Evolutionary conservation across 148 eudicot genomes (phyloP).

Genomic region (Amaranthus palmeri): DNA sequence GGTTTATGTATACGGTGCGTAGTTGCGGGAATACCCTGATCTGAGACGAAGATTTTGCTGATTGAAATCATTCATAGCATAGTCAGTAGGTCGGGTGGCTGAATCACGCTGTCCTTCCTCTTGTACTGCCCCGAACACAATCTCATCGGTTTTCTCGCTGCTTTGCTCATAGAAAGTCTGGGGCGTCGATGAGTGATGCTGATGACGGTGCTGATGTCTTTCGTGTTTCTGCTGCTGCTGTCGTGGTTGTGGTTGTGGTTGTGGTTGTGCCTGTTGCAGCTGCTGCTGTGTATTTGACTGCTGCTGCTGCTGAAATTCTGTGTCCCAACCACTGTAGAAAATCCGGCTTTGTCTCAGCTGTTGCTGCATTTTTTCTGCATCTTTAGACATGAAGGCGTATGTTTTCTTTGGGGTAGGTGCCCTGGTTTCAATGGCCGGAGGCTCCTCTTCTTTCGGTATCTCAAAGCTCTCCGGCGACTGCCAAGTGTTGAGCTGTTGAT

Average conservation of each 20-base stretch:
- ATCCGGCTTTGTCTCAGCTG: constrained; percentile 65
- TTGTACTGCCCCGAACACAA: constrained; percentile 90
- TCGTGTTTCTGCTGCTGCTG: constrained; percentile 29
- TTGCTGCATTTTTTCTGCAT: constrained; percentile 74
- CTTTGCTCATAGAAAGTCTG: constrained; percentile 87
- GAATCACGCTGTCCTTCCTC: constrained; percentile 45
- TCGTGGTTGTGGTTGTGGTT: too few relatives aligned
- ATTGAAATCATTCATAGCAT: constrained; percentile 39
- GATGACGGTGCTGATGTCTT: constrained; percentile 58
- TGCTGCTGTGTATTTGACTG: too few relatives aligned
- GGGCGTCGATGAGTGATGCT: constrained; percentile 52
- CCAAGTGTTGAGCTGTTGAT: constrained; percentile 49
- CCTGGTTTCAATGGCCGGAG: constrained; percentile 77
- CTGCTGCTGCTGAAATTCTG: constrained; percentile 33
- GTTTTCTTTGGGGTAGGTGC: constrained; percentile 81
- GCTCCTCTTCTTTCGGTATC: constrained; percentile 79
- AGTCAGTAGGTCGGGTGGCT: constrained; percentile 62
- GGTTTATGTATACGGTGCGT: constrained; percentile 27
- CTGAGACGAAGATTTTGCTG: constrained; percentile 35
- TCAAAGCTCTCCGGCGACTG: constrained; percentile 83
- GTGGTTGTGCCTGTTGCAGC: too few relatives aligned
- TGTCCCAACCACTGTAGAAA: constrained; percentile 65
- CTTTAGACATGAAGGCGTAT: constrained; percentile 86
- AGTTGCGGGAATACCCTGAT: constrained; percentile 31
- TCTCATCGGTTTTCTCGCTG: constrained; percentile 58